These are phyloP conservation scores for Setaria viridis DNA, from an alignment of 202 grass and related monocot species.

Conservation along the genomic window DNA sequence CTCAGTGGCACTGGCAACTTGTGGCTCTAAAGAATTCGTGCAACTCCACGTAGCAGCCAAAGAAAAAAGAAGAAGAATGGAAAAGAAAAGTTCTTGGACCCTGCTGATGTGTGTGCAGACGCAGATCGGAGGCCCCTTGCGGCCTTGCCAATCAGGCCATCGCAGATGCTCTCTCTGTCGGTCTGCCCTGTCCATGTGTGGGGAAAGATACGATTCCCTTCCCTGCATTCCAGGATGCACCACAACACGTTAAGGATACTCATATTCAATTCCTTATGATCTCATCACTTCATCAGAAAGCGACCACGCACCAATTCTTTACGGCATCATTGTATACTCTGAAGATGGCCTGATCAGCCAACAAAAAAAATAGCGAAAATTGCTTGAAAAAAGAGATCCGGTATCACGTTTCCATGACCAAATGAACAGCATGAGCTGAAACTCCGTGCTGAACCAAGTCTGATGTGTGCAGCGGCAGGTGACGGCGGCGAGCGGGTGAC, in stretches of 20 bases:
- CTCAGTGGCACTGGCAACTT: too few relatives aligned
- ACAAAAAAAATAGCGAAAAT: not conserved
- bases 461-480: not conserved
- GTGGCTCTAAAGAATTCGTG: not conserved
- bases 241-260: constrained; percentile 27
- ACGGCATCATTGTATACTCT: constrained; percentile 5
- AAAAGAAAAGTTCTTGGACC: not conserved
- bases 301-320: constrained; percentile 16
- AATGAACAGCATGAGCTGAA: not conserved
- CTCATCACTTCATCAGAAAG: not conserved
- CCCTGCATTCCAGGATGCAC: not conserved
- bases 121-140: not conserved
- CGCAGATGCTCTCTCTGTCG: constrained; percentile 4
- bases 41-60: not conserved
- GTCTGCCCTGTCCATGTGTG: constrained; percentile 26
- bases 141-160: not conserved
- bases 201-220: constrained; percentile 9
- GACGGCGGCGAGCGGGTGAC: not conserved
- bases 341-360: not conserved
- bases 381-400: not conserved
- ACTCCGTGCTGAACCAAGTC: not conserved
- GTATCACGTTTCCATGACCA: not conserved
- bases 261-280: constrained; percentile 9
- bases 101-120: not conserved
- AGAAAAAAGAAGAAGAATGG: not conserved